Evolutionary conservation across 2,329 filamentous ascomycete genomes (phyloP).

Genomic region (Colletotrichum australisinense): DNA sequence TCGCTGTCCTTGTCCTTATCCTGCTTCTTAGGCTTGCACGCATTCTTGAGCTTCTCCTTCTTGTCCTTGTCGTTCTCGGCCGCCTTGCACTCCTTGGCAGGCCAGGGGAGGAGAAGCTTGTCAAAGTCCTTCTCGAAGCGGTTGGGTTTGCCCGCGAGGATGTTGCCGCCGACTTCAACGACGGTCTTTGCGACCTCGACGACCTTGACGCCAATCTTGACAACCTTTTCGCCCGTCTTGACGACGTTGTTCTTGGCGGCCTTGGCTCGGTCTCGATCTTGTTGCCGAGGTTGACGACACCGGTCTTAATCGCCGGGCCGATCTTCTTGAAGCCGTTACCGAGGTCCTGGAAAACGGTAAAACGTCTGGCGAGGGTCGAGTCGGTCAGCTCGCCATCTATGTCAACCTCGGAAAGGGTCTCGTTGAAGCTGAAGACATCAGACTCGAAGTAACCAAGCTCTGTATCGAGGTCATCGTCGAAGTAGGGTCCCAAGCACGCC

Average conservation of each 20-base stretch:
- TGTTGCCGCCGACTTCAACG: neutral
- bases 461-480: neutral
- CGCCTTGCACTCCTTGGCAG: neutral
- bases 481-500: neutral
- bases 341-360: neutral
- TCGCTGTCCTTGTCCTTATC: neutral
- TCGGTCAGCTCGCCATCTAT: neutral
- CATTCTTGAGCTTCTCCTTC: neutral
- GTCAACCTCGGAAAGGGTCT: neutral
- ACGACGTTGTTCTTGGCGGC: neutral
- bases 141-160: neutral
- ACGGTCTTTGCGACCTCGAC: neutral
- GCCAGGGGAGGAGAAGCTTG: neutral
- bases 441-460: neutral
- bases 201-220: neutral
- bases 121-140: neutral
- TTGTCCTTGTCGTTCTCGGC: neutral
- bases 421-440: neutral
- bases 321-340: neutral
- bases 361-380: neutral
- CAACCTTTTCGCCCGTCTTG: neutral
- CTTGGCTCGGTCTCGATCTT: neutral
- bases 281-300: neutral
- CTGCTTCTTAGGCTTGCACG: slow-evolving; percentile 1
- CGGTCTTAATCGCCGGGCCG: neutral